phyloP scores from a whole-genome alignment of 257 asterid species.

The Craterostigma plantagineum region DNA sequence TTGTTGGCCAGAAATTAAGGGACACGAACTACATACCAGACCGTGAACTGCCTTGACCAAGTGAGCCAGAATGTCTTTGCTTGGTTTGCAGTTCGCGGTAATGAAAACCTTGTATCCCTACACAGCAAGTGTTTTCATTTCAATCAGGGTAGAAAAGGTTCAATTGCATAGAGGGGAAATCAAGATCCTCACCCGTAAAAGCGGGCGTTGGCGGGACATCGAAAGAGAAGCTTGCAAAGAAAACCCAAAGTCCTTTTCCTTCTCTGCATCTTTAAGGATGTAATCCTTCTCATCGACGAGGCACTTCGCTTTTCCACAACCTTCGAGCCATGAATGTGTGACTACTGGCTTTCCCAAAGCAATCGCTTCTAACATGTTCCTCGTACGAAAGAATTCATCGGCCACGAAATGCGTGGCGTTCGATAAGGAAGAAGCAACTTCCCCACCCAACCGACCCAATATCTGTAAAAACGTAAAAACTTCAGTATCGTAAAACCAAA shows the following conservation, averaged over 20 bases:
- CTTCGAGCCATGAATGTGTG: conserved; percentile 73
- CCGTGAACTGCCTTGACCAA: conserved; percentile 86
- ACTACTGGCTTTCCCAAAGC: conserved; percentile 85
- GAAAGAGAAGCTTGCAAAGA: conserved; percentile 65
- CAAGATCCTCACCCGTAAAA: conserved; percentile 45
- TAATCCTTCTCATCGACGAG: conserved; percentile 64
- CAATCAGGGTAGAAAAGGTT: too few species aligned
- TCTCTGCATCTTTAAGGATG: conserved; percentile 63
- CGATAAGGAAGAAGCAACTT: conserved; percentile 43
- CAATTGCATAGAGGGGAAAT: neutral
- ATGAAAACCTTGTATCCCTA: conserved; percentile 71
- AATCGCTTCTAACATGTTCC: conserved; percentile 93
- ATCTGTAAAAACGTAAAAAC: conserved; percentile 21
- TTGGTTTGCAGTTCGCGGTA: conserved; percentile 89
- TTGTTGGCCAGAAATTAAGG: conserved; percentile 7
- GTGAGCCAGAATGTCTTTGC: conserved; percentile 52
- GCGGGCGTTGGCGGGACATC: conserved; percentile 57
- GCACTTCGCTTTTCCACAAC: conserved; percentile 72
- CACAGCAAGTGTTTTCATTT: conserved; percentile 5
- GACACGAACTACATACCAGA: conserved; percentile 28
- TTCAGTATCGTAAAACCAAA: neutral
- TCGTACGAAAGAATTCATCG: conserved; percentile 81
- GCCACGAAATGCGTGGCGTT: conserved; percentile 93
- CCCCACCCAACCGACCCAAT: conserved; percentile 65
- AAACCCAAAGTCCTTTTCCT: conserved; percentile 80